Conservation (phyloP, 2,329 filamentous ascomycete species). For the Xylaria multiplex region DNA sequence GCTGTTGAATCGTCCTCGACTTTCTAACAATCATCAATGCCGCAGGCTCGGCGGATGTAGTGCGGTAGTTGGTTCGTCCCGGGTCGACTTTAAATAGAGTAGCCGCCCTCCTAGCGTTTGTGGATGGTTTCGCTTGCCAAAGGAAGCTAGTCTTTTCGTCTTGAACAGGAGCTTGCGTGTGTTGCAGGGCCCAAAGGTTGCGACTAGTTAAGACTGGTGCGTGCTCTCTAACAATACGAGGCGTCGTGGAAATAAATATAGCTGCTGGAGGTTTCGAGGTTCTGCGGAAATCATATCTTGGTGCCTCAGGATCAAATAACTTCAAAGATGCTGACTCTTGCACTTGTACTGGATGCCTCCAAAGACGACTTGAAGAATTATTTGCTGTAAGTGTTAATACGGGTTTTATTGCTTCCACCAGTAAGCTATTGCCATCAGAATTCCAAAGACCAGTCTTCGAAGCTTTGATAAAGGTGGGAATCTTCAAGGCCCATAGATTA, state of each 20-base stretch:
- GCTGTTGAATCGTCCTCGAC: constrained; percentile 44
- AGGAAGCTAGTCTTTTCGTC: neutral
- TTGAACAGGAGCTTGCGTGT: neutral
- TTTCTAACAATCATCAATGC: constrained; percentile 51
- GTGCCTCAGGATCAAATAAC: constrained; percentile 36
- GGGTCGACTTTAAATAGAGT: constrained; percentile 49
- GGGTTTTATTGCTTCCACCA: neutral
- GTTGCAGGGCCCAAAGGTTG: constrained; percentile 38
- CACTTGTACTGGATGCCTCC: constrained; percentile 32
- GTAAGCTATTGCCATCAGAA: too few species aligned
- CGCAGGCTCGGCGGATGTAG: constrained; percentile 49
- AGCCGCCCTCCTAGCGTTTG: constrained; percentile 6
- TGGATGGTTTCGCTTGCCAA: constrained; percentile 11
- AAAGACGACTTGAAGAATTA: constrained; percentile 25
- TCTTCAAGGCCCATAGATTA: constrained; percentile 16
- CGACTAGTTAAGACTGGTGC: constrained; percentile 33
- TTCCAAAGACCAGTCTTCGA: constrained; percentile 17
- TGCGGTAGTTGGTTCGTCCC: constrained; percentile 47
- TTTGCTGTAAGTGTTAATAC: neutral
- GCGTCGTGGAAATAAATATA: constrained; percentile 45
- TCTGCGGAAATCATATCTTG: constrained; percentile 37
- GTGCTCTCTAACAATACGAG: constrained; percentile 32
- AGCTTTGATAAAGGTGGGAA: neutral
- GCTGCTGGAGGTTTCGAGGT: constrained; percentile 48
- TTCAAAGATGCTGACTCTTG: constrained; percentile 33